Conservation (phyloP, 2,329 filamentous ascomycete species). For the Gremmenia infestans region DNA sequence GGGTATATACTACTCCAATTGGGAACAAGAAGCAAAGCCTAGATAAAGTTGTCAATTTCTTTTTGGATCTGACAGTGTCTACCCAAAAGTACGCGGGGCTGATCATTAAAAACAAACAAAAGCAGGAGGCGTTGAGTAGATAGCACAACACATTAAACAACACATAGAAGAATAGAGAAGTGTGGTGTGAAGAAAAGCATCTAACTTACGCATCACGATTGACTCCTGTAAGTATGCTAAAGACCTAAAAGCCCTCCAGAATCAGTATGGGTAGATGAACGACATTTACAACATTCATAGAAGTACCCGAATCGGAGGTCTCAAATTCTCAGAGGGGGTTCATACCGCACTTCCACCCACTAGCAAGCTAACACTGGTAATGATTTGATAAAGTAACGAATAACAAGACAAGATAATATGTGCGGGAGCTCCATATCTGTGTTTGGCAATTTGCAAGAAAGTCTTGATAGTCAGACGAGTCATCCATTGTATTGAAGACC, state of each 20-base stretch:
- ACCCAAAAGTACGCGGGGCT: too few relatives aligned
- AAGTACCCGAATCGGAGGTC: too few relatives aligned
- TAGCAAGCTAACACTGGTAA: constrained; percentile 80
- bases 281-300: too few relatives aligned
- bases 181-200: too few relatives aligned
- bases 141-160: too few relatives aligned
- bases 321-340: too few relatives aligned
- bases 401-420: constrained; percentile 77
- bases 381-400: constrained; percentile 72
- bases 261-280: too few relatives aligned
- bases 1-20: constrained; percentile 56
- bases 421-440: constrained; percentile 65
- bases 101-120: too few relatives aligned
- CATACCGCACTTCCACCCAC: constrained; percentile 70
- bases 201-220: constrained; percentile 55
- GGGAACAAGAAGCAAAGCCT: constrained; percentile 71
- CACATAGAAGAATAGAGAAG: too few relatives aligned
- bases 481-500: background rate
- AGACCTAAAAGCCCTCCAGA: constrained; percentile 16
- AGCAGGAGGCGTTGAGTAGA: too few relatives aligned
- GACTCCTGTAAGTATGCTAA: constrained; percentile 63
- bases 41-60: too few relatives aligned
- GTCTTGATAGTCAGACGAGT: constrained; percentile 39
- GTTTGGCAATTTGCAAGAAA: constrained; percentile 73
- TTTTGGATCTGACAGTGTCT: too few relatives aligned